Conservation (phyloP, 345 rosid genomes). For the Boechera retrofracta region DNA sequence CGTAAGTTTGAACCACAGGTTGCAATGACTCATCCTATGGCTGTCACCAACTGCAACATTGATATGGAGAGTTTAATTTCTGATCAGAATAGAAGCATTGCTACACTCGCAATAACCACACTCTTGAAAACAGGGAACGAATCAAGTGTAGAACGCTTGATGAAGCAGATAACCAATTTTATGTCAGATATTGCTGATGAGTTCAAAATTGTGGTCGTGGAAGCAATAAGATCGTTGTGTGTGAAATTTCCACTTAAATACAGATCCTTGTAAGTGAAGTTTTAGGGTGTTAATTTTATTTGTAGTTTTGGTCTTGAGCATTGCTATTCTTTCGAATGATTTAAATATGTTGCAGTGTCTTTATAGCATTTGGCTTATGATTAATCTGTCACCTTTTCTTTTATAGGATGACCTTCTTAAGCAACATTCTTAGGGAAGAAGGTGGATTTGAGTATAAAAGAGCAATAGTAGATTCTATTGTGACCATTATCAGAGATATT, state of each 20-base stretch:
- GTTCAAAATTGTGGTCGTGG: conserved; percentile 98
- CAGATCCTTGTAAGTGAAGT: conserved; percentile 82
- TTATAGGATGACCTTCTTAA: conserved; percentile 94
- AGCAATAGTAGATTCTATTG: conserved; percentile 97
- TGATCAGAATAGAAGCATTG: conserved; percentile 98
- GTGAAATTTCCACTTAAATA: conserved; percentile 95
- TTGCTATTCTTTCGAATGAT: conserved; percentile 5
- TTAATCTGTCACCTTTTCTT: conserved; percentile 37
- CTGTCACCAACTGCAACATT: conserved; percentile 97
- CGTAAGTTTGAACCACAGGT: conserved; percentile 57
- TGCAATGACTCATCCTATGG: conserved; percentile 99
- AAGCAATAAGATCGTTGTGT: conserved; percentile 96
- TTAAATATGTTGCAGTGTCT: background rate
- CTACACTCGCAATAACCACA: conserved; percentile 98
- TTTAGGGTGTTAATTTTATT: conserved; percentile 6
- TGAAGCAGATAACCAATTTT: conserved; percentile 98
- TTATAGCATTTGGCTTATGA: conserved; percentile 16
- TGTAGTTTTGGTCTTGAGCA: conserved; percentile 18
- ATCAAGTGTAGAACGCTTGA: conserved; percentile 95
- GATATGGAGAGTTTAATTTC: conserved; percentile 99
- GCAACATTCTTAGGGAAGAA: conserved; percentile 99
- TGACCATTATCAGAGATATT: conserved; percentile 93
- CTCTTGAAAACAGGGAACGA: conserved; percentile 98
- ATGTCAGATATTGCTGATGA: conserved; percentile 99
- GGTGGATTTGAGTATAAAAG: conserved; percentile 99